Evolutionary conservation across 1,139 yeast species (phyloP).

Genomic region (Suhomyces bolitotheri): DNA sequence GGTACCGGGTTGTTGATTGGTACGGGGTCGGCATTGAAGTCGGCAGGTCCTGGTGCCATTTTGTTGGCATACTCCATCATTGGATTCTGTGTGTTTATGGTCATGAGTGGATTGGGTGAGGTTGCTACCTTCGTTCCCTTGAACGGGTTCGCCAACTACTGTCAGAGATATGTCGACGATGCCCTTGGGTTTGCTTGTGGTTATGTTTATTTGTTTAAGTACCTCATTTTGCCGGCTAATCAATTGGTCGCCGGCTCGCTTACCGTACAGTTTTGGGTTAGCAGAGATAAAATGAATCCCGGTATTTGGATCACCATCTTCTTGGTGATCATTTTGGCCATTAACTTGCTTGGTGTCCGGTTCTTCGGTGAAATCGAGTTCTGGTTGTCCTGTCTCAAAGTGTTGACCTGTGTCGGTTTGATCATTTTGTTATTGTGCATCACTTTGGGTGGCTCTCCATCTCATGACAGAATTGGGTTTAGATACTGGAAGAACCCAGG

Average conservation of each 20-base stretch:
- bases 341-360: slow-evolving; percentile 36
- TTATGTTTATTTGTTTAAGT: slow-evolving; percentile 61
- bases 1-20: slow-evolving; percentile 75
- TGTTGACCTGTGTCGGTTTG: slow-evolving; percentile 56
- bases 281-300: slow-evolving; percentile 47
- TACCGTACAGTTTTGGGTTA: slow-evolving; percentile 63
- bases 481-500: slow-evolving; percentile 68
- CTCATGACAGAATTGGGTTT: slow-evolving; percentile 63
- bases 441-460: slow-evolving; percentile 61
- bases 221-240: slow-evolving; percentile 66
- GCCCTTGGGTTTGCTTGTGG: slow-evolving; percentile 78
- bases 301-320: slow-evolving; percentile 63
- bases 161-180: slow-evolving; percentile 66
- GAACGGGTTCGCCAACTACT: slow-evolving; percentile 72
- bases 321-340: slow-evolving; percentile 41
- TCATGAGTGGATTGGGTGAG: slow-evolving; percentile 73
- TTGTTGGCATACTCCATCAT: slow-evolving; percentile 60
- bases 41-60: slow-evolving; percentile 72
- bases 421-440: slow-evolving; percentile 49
- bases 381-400: slow-evolving; percentile 62
- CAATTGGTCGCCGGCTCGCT: slow-evolving; percentile 60
- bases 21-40: slow-evolving; percentile 61
- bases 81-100: slow-evolving; percentile 65
- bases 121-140: slow-evolving; percentile 73
- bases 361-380: slow-evolving; percentile 70